Evolutionary conservation across 2,329 filamentous ascomycete species (phyloP), one percentile per base, ranked within the genome.

Genomic region (Exophiala bonariae): DNA sequence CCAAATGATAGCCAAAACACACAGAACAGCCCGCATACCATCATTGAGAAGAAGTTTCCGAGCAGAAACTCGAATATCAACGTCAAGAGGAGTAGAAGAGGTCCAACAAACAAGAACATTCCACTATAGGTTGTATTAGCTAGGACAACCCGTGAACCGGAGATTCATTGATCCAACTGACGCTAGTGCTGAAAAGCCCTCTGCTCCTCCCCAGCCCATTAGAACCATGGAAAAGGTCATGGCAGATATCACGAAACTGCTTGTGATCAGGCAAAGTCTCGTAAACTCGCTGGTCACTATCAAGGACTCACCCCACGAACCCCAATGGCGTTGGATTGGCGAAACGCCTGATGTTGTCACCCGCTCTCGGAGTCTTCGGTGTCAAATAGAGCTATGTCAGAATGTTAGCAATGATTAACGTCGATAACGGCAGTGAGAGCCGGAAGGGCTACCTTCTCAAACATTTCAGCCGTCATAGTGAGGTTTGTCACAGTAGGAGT

Each of bases 351-450:
- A 47, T 26, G 18, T 47, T 47, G 42, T 43, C 48, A 3, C 48
- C 44, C 16, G 17, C 37, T 8, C 43, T 36, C 9, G 30, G 43
- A 16, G 32, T 20, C 23, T 50, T 47, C 2, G 48, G 48, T 20
- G 48, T 50, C 20, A 50, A 17, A 28, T 50, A 50, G 9, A 50
- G 44, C 47, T 46, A 33, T n/a, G n/a, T n/a, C n/a, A n/a, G n/a
- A n/a, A n/a, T n/a, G n/a, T n/a, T n/a, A n/a, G n/a, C n/a, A n/a
- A n/a, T n/a, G n/a, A n/a, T n/a, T n/a, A n/a, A n/a, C n/a, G n/a
- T n/a, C n/a, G n/a, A n/a, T n/a, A n/a, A n/a, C n/a, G n/a, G n/a
- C n/a, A n/a, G n/a, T n/a, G n/a, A n/a, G n/a, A n/a, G n/a, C n/a
- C n/a, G n/a, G n/a, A n/a, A n/a, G n/a, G n/a, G n/a, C n/a, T n/a